Evolutionary conservation across 495 filamentous ascomycete species (phyloP).

Genomic region (Oidiodendron maius): DNA sequence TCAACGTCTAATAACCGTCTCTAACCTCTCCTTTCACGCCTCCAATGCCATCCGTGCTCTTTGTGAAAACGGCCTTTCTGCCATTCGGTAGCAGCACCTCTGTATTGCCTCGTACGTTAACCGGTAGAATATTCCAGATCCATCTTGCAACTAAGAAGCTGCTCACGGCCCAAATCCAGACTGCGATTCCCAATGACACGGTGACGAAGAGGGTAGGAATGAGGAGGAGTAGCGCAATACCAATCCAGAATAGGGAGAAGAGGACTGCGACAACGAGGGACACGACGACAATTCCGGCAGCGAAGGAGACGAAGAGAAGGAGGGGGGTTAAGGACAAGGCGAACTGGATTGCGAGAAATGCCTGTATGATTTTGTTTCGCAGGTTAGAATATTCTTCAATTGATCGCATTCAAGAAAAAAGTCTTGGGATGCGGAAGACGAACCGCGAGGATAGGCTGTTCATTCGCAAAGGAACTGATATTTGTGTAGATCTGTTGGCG

Average conservation of each 20-base stretch:
- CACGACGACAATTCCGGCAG: slow-evolving; percentile 46
- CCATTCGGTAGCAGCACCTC: slow-evolving; percentile 15
- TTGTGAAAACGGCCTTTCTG: slow-evolving; percentile 13
- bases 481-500: slow-evolving; percentile 10
- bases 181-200: slow-evolving; percentile 42
- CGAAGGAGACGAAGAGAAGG: slow-evolving; percentile 55
- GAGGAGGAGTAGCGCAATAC: slow-evolving; percentile 56
- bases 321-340: slow-evolving; percentile 26
- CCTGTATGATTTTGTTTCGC: slow-evolving; percentile 3
- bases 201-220: slow-evolving; percentile 58
- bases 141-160: slow-evolving; percentile 50
- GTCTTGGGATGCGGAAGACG: not conserved
- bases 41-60: slow-evolving; percentile 5
- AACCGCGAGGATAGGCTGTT: slow-evolving; percentile 21
- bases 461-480: slow-evolving; percentile 11
- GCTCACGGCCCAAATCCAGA: slow-evolving; percentile 59
- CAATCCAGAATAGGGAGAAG: slow-evolving; percentile 57
- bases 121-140: slow-evolving; percentile 30
- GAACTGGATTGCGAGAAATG: slow-evolving; percentile 19
- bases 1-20: not conserved
- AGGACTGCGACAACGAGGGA: slow-evolving; percentile 47
- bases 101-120: slow-evolving; percentile 14
- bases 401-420: not conserved
- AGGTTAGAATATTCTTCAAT: not conserved
- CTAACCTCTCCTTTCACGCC: slow-evolving; percentile 12